Percentiles rank a stretch among this genome's conserved stretches.
Evolutionary conservation across 192 early-diverging fungal species (phyloP).

Genomic region (Umbelopsis sp.): DNA sequence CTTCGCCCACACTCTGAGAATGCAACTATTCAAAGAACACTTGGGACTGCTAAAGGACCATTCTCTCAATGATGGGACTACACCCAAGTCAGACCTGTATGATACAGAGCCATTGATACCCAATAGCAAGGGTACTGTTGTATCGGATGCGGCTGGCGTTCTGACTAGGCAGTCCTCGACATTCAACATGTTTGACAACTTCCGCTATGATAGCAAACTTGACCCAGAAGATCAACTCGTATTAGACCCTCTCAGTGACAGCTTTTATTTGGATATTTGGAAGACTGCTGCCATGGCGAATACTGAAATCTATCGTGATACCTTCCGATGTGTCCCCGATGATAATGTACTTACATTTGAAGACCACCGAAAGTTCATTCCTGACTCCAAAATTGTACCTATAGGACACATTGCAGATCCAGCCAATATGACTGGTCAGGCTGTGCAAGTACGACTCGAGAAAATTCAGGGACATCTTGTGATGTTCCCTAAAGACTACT

Average conservation of each 20-base stretch:
- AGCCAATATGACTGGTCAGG: conserved; percentile 23
- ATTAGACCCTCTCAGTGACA: conserved; percentile 71
- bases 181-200: conserved; percentile 17
- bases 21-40: conserved; percentile 83
- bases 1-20: conserved; percentile 72
- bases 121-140: neutral
- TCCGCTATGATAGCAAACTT: conserved; percentile 10
- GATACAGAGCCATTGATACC: neutral
- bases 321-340: conserved; percentile 87
- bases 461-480: conserved; percentile 54
- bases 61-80: neutral
- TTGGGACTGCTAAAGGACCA: conserved; percentile 62
- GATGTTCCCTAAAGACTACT: conserved; percentile 50
- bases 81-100: neutral
- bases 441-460: conserved; percentile 35
- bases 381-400: conserved; percentile 44
- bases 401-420: conserved; percentile 55
- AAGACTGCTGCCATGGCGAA: conserved; percentile 61
- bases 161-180: conserved; percentile 9
- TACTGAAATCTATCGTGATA: conserved; percentile 67
- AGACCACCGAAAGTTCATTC: conserved; percentile 50
- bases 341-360: conserved; percentile 67
- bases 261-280: conserved; percentile 66
- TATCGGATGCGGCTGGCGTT: conserved; percentile 13
- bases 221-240: conserved; percentile 41